Percentiles rank a stretch among this genome's conserved stretches.
phyloP scores from a whole-genome alignment of 192 early-diverging fungal species.

The Gigaspora rosea region DNA sequence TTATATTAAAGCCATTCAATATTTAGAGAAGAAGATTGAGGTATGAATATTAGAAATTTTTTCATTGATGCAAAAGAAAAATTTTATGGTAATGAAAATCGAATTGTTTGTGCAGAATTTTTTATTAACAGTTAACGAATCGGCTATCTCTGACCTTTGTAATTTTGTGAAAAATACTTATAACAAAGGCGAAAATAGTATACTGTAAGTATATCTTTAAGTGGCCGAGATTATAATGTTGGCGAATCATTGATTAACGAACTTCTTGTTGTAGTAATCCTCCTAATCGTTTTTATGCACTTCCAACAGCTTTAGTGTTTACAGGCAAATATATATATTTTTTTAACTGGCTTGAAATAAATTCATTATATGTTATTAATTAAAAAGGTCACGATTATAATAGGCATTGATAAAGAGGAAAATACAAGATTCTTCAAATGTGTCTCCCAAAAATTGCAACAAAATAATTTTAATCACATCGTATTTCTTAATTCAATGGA shows the following conservation, averaged over 20 bases:
- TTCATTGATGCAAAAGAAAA: background rate
- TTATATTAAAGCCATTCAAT: background rate
- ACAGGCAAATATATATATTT: background rate
- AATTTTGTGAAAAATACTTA: background rate
- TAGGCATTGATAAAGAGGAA: background rate
- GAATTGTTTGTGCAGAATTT: background rate
- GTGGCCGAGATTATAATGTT: background rate
- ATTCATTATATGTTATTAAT: background rate
- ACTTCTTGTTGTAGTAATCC: background rate
- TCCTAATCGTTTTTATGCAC: background rate
- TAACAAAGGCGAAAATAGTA: background rate
- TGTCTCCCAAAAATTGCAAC: background rate
- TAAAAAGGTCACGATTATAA: background rate
- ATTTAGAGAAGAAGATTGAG: background rate
- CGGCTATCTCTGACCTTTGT: background rate
- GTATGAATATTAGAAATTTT: background rate
- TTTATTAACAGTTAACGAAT: background rate
- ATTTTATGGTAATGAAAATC: background rate
- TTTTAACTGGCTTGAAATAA: background rate
- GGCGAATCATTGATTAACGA: background rate
- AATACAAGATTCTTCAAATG: constrained; percentile 3
- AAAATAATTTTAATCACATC: background rate
- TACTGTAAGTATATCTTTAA: background rate
- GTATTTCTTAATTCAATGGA: background rate
- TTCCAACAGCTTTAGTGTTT: constrained; percentile 15